Evolutionary conservation across 768 basidiomycete genomes (phyloP), one percentile per base, ranked within the genome.

Genomic region (Russula sp.): DNA sequence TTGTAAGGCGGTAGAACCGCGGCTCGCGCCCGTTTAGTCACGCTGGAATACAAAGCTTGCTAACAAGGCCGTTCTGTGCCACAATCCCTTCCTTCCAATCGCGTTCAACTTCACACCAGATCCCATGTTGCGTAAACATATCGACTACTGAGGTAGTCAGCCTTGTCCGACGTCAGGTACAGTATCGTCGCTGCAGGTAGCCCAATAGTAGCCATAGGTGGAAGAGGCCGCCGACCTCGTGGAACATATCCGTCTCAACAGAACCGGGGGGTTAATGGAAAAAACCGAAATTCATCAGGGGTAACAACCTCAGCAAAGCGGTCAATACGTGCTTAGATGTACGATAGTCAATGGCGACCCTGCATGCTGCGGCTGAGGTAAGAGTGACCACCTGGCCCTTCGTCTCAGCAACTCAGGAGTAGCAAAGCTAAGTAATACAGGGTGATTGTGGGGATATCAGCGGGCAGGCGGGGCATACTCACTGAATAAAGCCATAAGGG

Each of bases 71-170:
- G n/a, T 45, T 39, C 14, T 62, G 49, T 22, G 55, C 16, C 7
- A 62, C n/a, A 31, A 61, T 64, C 53, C 49, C 55, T 27, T 64
- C 57, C 39, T 64, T 64, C 59, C 37, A 53, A 34, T 60, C 42
- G 2, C 62, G 48, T 48, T 49, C 57, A 4, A 53, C 63, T 13
- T 64, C 52, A 31, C 45, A n/a, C 51, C 14, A 61, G 11, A 54
- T 64, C 45, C 59, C 63, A 64, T n/a, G 49, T 54, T 10, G 54
- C 16, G 14, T 35, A 53, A 16, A 48, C 32, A 48, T 42, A 64
- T 10, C 59, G 47, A 27, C 59, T 31, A 20, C n/a, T 39, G 16
- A 64, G 48, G 14, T 55, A 64, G 35, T 59, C 57, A 0, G 63
- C 63, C 16, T 34, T 45, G 14, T 52, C 59, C 14, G 61, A 42